phyloP scores from a whole-genome alignment of 352 stramenopile species.

The Globisporangium megalacanthum region DNA sequence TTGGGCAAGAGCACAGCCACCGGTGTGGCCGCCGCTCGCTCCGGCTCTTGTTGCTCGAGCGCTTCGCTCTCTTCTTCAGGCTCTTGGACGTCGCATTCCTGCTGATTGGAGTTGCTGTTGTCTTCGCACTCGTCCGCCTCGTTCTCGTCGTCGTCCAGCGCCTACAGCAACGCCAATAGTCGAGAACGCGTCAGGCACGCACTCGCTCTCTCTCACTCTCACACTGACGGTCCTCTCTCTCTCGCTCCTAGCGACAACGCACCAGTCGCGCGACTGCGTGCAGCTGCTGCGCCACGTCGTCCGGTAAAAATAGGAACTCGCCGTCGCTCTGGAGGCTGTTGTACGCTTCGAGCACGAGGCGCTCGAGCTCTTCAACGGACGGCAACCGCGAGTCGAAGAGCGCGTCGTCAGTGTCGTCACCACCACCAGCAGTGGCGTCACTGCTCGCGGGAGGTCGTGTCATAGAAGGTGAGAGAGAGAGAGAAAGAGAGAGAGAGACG shows the following conservation, averaged over 20 bases:
- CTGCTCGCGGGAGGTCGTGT: background rate
- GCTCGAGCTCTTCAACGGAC: conserved; percentile 47
- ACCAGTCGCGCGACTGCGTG: conserved; percentile 55
- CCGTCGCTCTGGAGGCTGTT: conserved; percentile 82
- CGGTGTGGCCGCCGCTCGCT: conserved; percentile 15
- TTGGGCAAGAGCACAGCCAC: conserved; percentile 10
- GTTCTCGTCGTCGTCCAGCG: background rate
- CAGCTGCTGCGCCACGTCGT: conserved; percentile 60
- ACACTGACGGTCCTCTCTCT: background rate
- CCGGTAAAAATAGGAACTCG: conserved; percentile 70
- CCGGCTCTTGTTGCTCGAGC: conserved; percentile 1
- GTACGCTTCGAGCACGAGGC: conserved; percentile 76
- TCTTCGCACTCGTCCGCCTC: conserved; percentile 13
- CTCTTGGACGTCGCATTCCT: conserved; percentile 25
- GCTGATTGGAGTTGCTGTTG: conserved; percentile 12
- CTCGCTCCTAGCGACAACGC: conserved; percentile 9
- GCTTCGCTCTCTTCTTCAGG: conserved; percentile 14
- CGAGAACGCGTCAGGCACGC: background rate
- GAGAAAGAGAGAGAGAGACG: background rate
- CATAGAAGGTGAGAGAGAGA: background rate
- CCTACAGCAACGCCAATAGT: background rate
- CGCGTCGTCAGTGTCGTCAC: background rate
- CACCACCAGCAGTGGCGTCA: too few species aligned
- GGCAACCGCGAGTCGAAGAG: conserved; percentile 5
- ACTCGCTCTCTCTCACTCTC: background rate